A percentile compares a stretch with the other conserved stretches of the same genome.
Conservation (phyloP, 148 eudicot species). For the Nepenthes mirabilis region DNA sequence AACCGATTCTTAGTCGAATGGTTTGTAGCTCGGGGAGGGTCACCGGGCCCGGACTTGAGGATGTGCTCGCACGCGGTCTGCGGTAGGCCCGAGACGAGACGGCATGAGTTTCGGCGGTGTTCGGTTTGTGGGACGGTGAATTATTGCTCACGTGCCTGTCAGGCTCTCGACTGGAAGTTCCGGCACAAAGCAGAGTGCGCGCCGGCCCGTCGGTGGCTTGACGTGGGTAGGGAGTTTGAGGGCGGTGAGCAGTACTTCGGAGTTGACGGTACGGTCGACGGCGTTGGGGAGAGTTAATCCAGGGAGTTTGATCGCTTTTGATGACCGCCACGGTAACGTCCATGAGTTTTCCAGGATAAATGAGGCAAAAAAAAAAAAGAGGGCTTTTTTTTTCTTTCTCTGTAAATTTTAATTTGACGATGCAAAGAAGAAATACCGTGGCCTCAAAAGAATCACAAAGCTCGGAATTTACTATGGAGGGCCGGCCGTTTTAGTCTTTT, state of each 20-base stretch:
- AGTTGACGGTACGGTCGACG: slow-evolving; percentile 2
- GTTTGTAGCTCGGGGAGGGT: slow-evolving; percentile 22
- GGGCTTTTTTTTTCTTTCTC: no score
- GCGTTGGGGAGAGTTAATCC: neutral
- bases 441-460: no score
- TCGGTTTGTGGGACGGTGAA: slow-evolving; percentile 58
- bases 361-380: no score
- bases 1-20: slow-evolving; percentile 56
- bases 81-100: slow-evolving; percentile 54
- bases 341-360: no score
- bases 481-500: no score
- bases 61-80: slow-evolving; percentile 45
- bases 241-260: neutral
- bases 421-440: no score
- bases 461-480: no score
- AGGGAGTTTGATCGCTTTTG: no score
- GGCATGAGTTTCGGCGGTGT: slow-evolving; percentile 54
- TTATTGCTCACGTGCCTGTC: slow-evolving; percentile 62
- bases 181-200: slow-evolving; percentile 46
- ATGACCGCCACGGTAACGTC: no score
- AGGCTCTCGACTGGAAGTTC: slow-evolving; percentile 60
- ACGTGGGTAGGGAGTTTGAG: no score
- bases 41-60: slow-evolving; percentile 20
- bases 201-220: slow-evolving; percentile 1
- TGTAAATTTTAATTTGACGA: no score